These are phyloP conservation scores for Passalora sequoiae DNA, from an alignment of 2,329 filamentous ascomycete genomes.

Conservation along the genomic window DNA sequence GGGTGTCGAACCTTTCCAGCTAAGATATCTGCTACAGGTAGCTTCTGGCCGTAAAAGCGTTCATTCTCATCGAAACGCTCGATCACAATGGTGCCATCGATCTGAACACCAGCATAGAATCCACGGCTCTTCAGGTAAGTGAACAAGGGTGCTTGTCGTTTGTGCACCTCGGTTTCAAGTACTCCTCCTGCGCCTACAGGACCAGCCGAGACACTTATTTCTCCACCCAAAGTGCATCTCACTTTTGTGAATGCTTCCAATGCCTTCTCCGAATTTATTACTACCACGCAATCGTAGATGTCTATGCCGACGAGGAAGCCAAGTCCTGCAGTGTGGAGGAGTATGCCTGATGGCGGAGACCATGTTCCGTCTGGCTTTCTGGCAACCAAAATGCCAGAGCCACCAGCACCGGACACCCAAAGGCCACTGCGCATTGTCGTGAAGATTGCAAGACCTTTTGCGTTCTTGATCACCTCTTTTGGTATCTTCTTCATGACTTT, in stretches of 20 bases:
- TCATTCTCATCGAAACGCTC: constrained; percentile 86
- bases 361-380: constrained; percentile 80
- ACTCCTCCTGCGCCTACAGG: constrained; percentile 72
- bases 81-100: constrained; percentile 82
- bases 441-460: constrained; percentile 86
- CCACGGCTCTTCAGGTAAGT: constrained; percentile 87
- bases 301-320: constrained; percentile 90
- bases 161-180: constrained; percentile 64
- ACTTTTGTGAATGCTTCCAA: constrained; percentile 78
- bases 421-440: constrained; percentile 92
- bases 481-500: constrained; percentile 77
- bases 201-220: constrained; percentile 70
- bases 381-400: constrained; percentile 79
- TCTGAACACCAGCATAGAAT: constrained; percentile 78
- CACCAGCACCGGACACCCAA: constrained; percentile 86
- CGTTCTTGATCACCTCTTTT: constrained; percentile 73
- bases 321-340: constrained; percentile 81
- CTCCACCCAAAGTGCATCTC: constrained; percentile 73
- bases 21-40: constrained; percentile 59
- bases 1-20: constrained; percentile 54
- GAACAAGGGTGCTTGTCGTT: constrained; percentile 66
- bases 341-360: constrained; percentile 85
- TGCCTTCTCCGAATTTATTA: constrained; percentile 82
- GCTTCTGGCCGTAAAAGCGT: constrained; percentile 68
- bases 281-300: constrained; percentile 90